A percentile compares a stretch with the other conserved stretches of the same genome.
phyloP scores from a whole-genome alignment of 192 early-diverging fungal species.

The Entomortierella lignicola region DNA sequence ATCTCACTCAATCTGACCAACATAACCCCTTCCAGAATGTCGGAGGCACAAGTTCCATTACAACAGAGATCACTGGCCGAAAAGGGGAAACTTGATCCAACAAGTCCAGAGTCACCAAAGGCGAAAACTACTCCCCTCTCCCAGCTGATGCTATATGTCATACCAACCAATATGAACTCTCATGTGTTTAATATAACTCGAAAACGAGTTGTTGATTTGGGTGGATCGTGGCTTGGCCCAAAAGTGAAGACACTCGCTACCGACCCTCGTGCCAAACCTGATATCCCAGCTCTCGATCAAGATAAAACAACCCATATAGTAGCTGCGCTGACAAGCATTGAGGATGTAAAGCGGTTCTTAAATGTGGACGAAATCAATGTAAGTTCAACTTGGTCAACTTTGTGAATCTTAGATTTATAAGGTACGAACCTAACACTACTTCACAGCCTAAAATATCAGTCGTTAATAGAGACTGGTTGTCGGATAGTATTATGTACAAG shows the following conservation, averaged over 20 bases:
- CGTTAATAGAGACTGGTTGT: slow-evolving; percentile 26
- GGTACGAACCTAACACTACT: not conserved
- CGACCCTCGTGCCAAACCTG: slow-evolving; percentile 7
- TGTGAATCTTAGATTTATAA: not conserved
- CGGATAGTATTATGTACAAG: slow-evolving; percentile 37
- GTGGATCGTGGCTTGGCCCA: slow-evolving; percentile 36
- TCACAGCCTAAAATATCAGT: slow-evolving; percentile 19
- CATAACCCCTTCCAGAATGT: not conserved
- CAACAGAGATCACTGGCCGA: not conserved
- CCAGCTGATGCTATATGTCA: slow-evolving; percentile 20
- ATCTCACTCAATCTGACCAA: no score
- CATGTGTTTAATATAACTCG: slow-evolving; percentile 17
- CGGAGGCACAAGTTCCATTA: no score
- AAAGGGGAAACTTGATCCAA: no score
- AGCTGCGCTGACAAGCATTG: slow-evolving; percentile 16
- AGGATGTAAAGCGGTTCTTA: slow-evolving; percentile 15
- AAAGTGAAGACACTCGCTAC: slow-evolving; percentile 16
- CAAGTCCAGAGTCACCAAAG: not conserved
- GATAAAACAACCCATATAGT: slow-evolving; percentile 45
- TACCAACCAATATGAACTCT: slow-evolving; percentile 28
- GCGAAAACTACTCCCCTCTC: not conserved
- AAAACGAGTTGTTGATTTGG: slow-evolving; percentile 7
- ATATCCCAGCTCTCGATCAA: slow-evolving; percentile 16
- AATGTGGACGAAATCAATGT: slow-evolving; percentile 24
- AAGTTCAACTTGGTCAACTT: not conserved